Evolutionary conservation across 345 rosid genomes (phyloP), one percentile per base, ranked within the genome.

Genomic region (Aurinia saxatilis): DNA sequence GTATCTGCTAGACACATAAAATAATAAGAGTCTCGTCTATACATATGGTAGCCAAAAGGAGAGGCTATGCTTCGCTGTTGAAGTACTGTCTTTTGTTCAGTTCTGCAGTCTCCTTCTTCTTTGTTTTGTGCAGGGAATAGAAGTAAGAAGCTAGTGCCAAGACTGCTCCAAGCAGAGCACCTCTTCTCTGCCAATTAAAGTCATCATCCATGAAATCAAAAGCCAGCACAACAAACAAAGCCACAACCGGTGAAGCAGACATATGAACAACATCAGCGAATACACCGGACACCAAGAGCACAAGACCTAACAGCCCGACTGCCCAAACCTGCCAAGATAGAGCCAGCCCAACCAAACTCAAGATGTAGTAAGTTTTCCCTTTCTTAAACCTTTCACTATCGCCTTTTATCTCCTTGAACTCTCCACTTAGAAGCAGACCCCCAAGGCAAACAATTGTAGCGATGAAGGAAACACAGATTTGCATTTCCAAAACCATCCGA

Each of bases 231-330:
- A 71, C 70, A 15, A 63, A 52, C 30, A 71, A 14, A 42, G 66
- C 55, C 36, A 65, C 60, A 65, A 65, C 41, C 0, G 71, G 66
- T 35, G 66, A 65, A 57, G 71, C 55, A 41, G 65, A 57, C 70
- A 71, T 65, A 14, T 71, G 66, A 42, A 71, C 66, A 41, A 71
- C 75, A 58, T 71, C 66, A 25, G 75, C 70, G 27, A 71, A 71
- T 27, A 71, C 5, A 34, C 75, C 54, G 0, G 75, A 64, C 42
- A 64, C 70, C 17, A 48, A 57, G n/a, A 63, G 27, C 46, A 70
- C 74, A 1, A 71, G 30, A 27, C 75, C 70, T 27, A 49, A 48
- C 21, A 71, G 16, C 53, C 75, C 66, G 18, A 71, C 66, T 30
- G 53, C 46, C 70, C 75, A 71, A 48, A 64, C 65, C 54, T 71